Conservation (phyloP, 2,329 filamentous ascomycete genomes). For the Ophiocordyceps sinensis region DNA sequence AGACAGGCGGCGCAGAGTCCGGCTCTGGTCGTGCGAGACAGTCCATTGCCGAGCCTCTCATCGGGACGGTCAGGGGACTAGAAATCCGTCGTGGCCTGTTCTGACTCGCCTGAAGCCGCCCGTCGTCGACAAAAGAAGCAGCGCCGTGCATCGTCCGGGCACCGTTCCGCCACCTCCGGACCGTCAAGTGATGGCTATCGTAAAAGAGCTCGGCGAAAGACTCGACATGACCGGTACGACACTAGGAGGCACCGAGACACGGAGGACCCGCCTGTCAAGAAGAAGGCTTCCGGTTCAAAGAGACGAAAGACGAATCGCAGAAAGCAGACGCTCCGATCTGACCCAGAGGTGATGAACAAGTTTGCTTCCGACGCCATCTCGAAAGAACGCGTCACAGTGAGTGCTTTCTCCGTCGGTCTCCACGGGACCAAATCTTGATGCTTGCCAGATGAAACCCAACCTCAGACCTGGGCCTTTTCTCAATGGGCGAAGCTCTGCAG, state of each 20-base stretch:
- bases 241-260: slow-evolving; percentile 1
- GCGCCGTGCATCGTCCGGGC: background rate
- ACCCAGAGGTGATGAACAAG: slow-evolving; percentile 35
- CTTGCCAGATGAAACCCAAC: slow-evolving; percentile 17
- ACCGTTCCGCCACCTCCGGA: background rate
- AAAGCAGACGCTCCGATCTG: slow-evolving; percentile 17
- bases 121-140: background rate
- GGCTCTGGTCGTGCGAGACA: slow-evolving; percentile 1
- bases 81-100: too few species aligned
- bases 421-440: background rate
- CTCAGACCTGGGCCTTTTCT: slow-evolving; percentile 18
- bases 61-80: background rate
- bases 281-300: background rate
- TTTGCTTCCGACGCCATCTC: slow-evolving; percentile 41
- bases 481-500: slow-evolving; percentile 14
- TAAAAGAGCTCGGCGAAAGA: slow-evolving; percentile 2
- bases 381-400: slow-evolving; percentile 19
- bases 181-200: background rate
- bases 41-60: slow-evolving; percentile 1
- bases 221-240: slow-evolving; percentile 5
- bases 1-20: background rate
- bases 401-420: background rate
- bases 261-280: background rate
- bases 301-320: slow-evolving; percentile 3
- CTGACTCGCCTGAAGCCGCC: background rate